Percentiles rank a stretch among this genome's conserved stretches.
phyloP scores from a whole-genome alignment of 2,329 filamentous ascomycete species.

The Phoma sp. region DNA sequence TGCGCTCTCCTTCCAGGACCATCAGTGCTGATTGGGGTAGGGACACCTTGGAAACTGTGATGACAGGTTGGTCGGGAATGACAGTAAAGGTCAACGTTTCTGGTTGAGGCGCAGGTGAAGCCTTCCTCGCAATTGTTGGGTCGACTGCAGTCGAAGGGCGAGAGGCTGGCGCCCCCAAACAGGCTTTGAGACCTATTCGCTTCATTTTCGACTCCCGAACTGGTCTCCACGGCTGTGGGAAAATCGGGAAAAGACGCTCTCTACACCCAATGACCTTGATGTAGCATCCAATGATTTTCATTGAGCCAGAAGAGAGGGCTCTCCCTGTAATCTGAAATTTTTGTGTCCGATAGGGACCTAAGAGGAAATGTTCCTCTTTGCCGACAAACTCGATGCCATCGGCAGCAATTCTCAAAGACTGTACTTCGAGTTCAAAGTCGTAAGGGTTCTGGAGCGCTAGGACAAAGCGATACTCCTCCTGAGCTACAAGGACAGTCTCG shows the following conservation, averaged over 20 bases:
- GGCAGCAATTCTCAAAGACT: conserved; percentile 76
- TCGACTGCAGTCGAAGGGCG: conserved; percentile 45
- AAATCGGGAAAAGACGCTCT: conserved; percentile 83
- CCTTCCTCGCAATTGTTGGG: conserved; percentile 29
- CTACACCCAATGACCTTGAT: conserved; percentile 83
- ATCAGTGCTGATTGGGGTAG: conserved; percentile 86
- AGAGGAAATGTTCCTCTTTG: conserved; percentile 65
- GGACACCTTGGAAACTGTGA: conserved; percentile 76
- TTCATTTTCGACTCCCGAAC: conserved; percentile 76
- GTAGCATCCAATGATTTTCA: conserved; percentile 78
- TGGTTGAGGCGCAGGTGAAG: conserved; percentile 38
- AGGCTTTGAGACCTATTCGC: conserved; percentile 65
- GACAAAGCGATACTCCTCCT: conserved; percentile 77
- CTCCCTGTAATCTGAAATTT: conserved; percentile 73
- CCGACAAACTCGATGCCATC: conserved; percentile 76
- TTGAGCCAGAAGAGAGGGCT: conserved; percentile 68
- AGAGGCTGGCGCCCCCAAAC: conserved; percentile 56
- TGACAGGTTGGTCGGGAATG: conserved; percentile 77
- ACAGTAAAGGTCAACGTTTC: conserved; percentile 69
- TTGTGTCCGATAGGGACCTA: conserved; percentile 85
- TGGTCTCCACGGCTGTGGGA: conserved; percentile 76
- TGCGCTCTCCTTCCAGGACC: conserved; percentile 88
- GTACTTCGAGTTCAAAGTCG: conserved; percentile 89
- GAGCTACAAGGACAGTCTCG: conserved; percentile 76
- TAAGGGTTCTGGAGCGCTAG: conserved; percentile 92